A percentile compares a stretch with the other conserved stretches of the same genome.
Evolutionary conservation across 495 filamentous ascomycete genomes (phyloP).

Genomic region (Filosporella fistucella): DNA sequence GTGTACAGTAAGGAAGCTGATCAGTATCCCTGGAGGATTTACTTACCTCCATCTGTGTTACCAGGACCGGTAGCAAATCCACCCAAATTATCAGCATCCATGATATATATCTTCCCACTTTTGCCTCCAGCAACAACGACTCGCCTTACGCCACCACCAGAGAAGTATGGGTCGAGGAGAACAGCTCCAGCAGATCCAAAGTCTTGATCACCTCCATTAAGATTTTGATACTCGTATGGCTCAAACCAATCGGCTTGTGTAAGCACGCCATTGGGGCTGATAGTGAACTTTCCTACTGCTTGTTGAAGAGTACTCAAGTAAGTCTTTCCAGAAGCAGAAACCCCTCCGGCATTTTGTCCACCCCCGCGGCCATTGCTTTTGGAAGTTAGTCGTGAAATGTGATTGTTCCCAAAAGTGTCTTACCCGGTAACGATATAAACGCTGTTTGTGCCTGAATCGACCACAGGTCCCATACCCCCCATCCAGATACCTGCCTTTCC

Average conservation of each 20-base stretch:
- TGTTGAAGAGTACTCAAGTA: conserved; percentile 33
- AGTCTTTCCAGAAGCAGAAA: conserved; percentile 30
- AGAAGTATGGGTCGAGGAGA: conserved; percentile 35
- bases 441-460: conserved; percentile 28
- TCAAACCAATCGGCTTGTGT: conserved; percentile 34
- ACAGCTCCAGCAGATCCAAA: conserved; percentile 34
- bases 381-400: neutral
- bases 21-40: conserved; percentile 11
- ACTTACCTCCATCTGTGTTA: conserved; percentile 26
- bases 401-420: too few relatives aligned
- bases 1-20: neutral
- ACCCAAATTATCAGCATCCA: conserved; percentile 34
- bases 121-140: conserved; percentile 39
- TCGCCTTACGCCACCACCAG: conserved; percentile 28
- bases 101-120: conserved; percentile 38
- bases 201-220: conserved; percentile 34
- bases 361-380: conserved; percentile 29
- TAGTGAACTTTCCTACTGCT: conserved; percentile 28
- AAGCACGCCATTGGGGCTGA: conserved; percentile 27
- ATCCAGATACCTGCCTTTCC: conserved; percentile 40
- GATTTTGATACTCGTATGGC: conserved; percentile 33
- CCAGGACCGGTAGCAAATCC: conserved; percentile 26
- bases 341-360: conserved; percentile 28
- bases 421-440: conserved; percentile 38
- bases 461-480: conserved; percentile 34